Base-by-base conservation (phyloP, 148 eudicot species). In the Polygonum aviculare region DNA sequence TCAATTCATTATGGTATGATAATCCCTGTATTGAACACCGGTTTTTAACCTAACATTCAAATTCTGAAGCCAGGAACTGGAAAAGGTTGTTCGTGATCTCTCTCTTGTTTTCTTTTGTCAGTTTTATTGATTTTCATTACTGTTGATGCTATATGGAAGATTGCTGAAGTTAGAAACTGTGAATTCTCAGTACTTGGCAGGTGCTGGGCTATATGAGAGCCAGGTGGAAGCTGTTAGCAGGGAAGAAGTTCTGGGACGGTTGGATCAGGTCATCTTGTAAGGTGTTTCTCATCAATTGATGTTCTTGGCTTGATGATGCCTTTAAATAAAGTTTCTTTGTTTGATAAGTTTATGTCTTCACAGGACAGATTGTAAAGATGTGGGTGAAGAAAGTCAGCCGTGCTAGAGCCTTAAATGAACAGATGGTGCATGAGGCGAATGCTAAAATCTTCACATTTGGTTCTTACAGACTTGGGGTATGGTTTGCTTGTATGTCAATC, bases 221-320 rank as follows among this genome's bases (percentile, higher is more conserved):
- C 92, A 88, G 71, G 91, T 81, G 78, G 96, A 92, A 76, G 88
- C 97, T 3, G 86, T 92, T 33, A 82, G 84, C 19, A 86, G 97
- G 84, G 98, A 95, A 82, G 97, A 89, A 80, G 97, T 95, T 78
- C 88, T 95, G 50, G 98, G 98, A 12, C 86, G 96, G 83, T 79
- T 95, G n/a, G 98, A 95, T 78, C 98, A 95, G 98, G 97, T 92
- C 73, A 67, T 69, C 10, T 57, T 62, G 78, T 31, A 12, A n/a
- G 9, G 7, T 63, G 41, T 12, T 31, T 63, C 69, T 63, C 31
- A 35, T 63, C 41, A 12, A 63, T 1, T 33, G 18, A 10, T 75
- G 3, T 59, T 72, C 12, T 67, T 4, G 14, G 21, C 16, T 26
- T 50, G 4, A 4, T 39, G 35, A 2, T 69, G 12, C 59, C 40